Conservation (phyloP, 495 filamentous ascomycete genomes). For the Annulohypoxylon bovei region DNA sequence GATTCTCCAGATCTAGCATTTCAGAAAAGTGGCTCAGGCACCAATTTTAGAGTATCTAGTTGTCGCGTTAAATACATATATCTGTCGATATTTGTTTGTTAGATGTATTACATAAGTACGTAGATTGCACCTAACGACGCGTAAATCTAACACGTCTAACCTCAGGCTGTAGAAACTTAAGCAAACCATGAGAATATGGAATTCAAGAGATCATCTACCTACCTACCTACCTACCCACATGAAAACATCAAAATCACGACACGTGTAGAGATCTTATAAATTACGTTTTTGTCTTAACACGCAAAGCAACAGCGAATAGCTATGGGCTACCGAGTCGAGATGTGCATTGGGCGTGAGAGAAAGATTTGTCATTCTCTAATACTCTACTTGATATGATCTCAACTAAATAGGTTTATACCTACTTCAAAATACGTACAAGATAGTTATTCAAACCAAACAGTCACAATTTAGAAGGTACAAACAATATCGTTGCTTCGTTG, state of each 20-base stretch:
- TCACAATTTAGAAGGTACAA: neutral
- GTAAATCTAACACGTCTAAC: neutral
- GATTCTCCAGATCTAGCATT: neutral
- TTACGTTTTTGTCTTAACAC: neutral
- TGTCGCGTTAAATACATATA: neutral
- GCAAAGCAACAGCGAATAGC: neutral
- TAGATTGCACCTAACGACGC: neutral
- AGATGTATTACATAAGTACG: neutral
- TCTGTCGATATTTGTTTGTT: neutral
- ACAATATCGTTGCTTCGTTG: neutral
- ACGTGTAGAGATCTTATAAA: neutral
- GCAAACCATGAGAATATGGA: neutral
- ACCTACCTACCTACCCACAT: neutral
- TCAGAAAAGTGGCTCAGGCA: neutral
- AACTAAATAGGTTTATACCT: neutral
- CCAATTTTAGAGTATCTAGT: neutral
- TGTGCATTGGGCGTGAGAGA: neutral
- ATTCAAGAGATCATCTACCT: neutral
- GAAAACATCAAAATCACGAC: neutral
- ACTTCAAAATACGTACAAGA: neutral
- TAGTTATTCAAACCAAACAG: neutral
- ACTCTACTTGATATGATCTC: neutral
- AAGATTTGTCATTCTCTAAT: neutral
- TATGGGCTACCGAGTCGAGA: neutral
- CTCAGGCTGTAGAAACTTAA: neutral